phyloP scores from a whole-genome alignment of 2,329 filamentous ascomycete species.

The Cyphellophora attinorum region DNA sequence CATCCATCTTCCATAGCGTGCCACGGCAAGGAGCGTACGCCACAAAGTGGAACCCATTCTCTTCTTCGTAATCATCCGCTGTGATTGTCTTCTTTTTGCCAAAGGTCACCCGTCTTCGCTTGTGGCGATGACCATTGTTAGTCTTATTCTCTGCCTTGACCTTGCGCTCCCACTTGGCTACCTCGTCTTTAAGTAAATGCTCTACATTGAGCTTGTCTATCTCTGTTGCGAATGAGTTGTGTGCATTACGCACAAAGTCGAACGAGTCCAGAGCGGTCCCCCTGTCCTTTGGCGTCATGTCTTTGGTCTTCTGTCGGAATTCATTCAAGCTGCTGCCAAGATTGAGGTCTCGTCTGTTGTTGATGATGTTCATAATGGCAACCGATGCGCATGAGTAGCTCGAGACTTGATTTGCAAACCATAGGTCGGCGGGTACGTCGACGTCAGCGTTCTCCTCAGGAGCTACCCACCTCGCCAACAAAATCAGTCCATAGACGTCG shows the following conservation, averaged over 20 bases:
- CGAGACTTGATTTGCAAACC: slow-evolving; percentile 89
- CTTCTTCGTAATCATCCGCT: slow-evolving; percentile 36
- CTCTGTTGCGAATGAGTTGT: slow-evolving; percentile 76
- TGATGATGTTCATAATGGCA: slow-evolving; percentile 83
- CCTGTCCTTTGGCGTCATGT: slow-evolving; percentile 61
- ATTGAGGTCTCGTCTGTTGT: slow-evolving; percentile 61
- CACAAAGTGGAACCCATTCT: slow-evolving; percentile 76
- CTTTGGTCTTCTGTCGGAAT: slow-evolving; percentile 64
- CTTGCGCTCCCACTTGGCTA: slow-evolving; percentile 24
- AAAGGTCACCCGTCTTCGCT: slow-evolving; percentile 34
- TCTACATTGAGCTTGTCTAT: slow-evolving; percentile 18
- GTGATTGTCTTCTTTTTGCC: slow-evolving; percentile 25
- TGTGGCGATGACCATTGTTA: slow-evolving; percentile 12
- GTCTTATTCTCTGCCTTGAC: slow-evolving; percentile 20
- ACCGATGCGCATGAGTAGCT: slow-evolving; percentile 87
- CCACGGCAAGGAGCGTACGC: slow-evolving; percentile 72
- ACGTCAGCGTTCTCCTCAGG: slow-evolving; percentile 41
- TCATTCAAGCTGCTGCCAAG: slow-evolving; percentile 60
- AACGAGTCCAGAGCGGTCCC: slow-evolving; percentile 68
- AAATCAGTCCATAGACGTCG: slow-evolving; percentile 77
- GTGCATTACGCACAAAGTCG: slow-evolving; percentile 65
- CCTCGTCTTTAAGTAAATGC: slow-evolving; percentile 40
- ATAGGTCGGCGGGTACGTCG: slow-evolving; percentile 57
- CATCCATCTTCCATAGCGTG: slow-evolving; percentile 80
- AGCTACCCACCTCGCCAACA: slow-evolving; percentile 67